Evolutionary conservation across 2,329 filamentous ascomycete species (phyloP), one percentile per base, ranked within the genome.

Genomic region (Sporothrix protearum): DNA sequence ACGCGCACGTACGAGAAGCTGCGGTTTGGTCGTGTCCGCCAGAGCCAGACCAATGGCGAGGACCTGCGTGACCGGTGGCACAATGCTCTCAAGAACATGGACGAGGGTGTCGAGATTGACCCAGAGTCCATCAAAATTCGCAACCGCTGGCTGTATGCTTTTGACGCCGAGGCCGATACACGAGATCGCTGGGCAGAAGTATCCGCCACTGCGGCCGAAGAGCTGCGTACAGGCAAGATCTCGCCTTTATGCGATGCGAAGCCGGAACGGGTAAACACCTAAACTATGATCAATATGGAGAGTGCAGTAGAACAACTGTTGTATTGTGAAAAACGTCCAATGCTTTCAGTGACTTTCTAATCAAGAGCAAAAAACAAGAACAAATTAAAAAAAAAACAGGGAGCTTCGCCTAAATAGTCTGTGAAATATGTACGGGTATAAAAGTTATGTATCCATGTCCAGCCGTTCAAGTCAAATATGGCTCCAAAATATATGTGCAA

Each of bases 91-190:
- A 82, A 81, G 75, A 75, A 81, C 57, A 75, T 82, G 5, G 81
- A 81, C 25, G 79, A 80, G 12, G 79, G 80, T n/a, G 79, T 80
- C 8, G 80, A 82, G 61, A 81, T 84, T 57, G 81, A 84, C 71
- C 82, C 82, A 0, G 82, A 84, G 71, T 81, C 81, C 30, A 76
- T 84, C 33, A 83, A 83, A 77, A 84, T 84, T 71, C 75, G 83
- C 75, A 85, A 85, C 72, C 76, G 82, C 45, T 84, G 82, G 78
- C 73, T 85, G 25, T 85, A 85, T 73, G 80, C 81, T 1, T 84
- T 81, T 68, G 83, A 85, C 73, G 82, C 82, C 7, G 82, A 85
- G 76, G 79, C 78, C 3, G 83, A 84, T 69, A 81, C 83, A 4
- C 16, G 78, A 8, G 78, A 80, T 68, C 78, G 80, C 36, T 85